Evolutionary conservation across 148 eudicot species (phyloP).

Genomic region (Selenicereus undatus): DNA sequence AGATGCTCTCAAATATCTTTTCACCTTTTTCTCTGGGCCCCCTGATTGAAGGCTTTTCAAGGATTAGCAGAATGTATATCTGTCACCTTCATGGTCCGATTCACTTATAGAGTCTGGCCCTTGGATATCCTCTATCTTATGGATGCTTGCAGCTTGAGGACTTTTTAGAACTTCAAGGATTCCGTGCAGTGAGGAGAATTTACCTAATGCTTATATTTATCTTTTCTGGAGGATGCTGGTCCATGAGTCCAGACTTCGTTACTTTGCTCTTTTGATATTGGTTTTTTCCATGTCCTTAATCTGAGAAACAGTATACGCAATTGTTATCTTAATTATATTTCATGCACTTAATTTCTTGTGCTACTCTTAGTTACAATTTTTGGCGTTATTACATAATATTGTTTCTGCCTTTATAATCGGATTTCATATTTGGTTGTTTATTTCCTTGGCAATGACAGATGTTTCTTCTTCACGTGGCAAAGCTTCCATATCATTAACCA

Average conservation of each 20-base stretch:
- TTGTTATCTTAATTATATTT: not conserved
- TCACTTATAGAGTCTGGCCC: not conserved
- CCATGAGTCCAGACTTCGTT: not conserved
- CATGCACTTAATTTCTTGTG: not conserved
- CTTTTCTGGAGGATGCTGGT: not conserved
- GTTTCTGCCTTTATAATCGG: not conserved
- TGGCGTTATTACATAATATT: not conserved
- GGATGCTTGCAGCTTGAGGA: not conserved
- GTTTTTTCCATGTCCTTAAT: not conserved
- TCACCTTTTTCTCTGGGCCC: not conserved
- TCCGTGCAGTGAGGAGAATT: not conserved
- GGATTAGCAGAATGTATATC: not conserved
- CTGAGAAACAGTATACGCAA: not conserved
- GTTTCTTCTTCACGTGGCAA: not conserved
- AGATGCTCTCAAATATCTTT: constrained; percentile 3
- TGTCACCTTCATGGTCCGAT: not conserved
- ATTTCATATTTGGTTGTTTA: too few species aligned
- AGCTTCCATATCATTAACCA: not conserved
- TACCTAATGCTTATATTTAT: not conserved
- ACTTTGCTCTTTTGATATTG: not conserved
- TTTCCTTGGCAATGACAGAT: not conserved
- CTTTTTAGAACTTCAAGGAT: not conserved
- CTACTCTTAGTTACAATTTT: not conserved
- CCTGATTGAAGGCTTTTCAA: not conserved
- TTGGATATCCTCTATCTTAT: not conserved